Conservation (phyloP, 257 asterid genomes). For the Nicotiana benthamiana region DNA sequence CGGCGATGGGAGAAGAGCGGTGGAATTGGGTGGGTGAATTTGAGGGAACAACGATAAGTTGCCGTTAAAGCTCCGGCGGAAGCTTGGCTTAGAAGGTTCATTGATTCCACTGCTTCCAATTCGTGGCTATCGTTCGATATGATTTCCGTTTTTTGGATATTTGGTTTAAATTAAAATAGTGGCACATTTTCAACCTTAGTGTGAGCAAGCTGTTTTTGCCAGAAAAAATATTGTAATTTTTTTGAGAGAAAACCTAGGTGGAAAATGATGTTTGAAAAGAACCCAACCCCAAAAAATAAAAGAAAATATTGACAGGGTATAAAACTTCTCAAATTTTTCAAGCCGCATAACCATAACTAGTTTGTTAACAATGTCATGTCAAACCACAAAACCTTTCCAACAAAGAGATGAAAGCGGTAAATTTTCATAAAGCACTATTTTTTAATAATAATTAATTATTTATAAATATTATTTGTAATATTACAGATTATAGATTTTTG, state of each 20-base stretch:
- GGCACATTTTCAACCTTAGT: background rate
- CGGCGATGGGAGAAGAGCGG: conserved; percentile 59
- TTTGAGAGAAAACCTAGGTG: background rate
- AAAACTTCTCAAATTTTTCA: background rate
- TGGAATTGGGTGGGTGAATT: conserved; percentile 50
- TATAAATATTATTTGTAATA: too few relatives aligned
- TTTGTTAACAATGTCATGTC: too few relatives aligned
- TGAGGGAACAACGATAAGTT: conserved; percentile 53
- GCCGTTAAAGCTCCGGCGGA: conserved; percentile 45
- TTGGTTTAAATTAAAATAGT: background rate
- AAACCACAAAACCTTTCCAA: too few relatives aligned
- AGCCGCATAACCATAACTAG: too few relatives aligned
- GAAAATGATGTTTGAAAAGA: background rate
- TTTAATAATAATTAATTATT: too few relatives aligned
- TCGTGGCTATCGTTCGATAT: background rate
- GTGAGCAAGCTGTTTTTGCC: background rate
- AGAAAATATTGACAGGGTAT: background rate
- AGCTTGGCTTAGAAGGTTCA: conserved; percentile 45
- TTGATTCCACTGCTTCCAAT: background rate
- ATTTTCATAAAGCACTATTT: too few relatives aligned
- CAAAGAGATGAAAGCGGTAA: too few relatives aligned
- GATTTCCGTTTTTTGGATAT: background rate
- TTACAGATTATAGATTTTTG: too few relatives aligned
- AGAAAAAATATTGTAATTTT: background rate
- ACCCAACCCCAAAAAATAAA: too few relatives aligned